Percentiles rank a stretch among this genome's conserved stretches.
Conservation (phyloP, 2,329 filamentous ascomycete species). For the Parascedosporium putredinis region DNA sequence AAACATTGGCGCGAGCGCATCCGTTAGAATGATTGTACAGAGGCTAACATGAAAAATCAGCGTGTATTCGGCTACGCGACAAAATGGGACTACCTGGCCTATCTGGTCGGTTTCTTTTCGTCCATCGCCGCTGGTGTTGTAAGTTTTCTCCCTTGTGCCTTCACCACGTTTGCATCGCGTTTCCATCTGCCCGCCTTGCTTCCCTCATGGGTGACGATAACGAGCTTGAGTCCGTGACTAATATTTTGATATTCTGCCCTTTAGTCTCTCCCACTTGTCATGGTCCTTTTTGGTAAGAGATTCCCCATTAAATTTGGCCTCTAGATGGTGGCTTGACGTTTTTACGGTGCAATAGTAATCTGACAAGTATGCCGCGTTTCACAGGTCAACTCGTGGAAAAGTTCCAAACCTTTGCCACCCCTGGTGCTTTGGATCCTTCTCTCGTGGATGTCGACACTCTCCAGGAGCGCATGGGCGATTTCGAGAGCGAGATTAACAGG, state of each 20-base stretch:
- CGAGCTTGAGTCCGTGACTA: neutral
- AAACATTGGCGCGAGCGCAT: too few relatives aligned
- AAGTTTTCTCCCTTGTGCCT: neutral
- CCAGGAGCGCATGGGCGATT: slow-evolving; percentile 24
- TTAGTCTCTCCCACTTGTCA: slow-evolving; percentile 46
- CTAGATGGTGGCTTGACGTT: slow-evolving; percentile 1
- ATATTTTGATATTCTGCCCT: too few relatives aligned
- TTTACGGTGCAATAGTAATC: neutral
- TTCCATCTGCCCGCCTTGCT: too few relatives aligned
- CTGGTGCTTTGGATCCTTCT: neutral
- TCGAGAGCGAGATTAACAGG: slow-evolving; percentile 19
- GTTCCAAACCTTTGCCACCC: slow-evolving; percentile 34
- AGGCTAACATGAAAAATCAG: slow-evolving; percentile 15
- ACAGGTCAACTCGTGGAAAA: slow-evolving; percentile 33
- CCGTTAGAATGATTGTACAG: too few relatives aligned
- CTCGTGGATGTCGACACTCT: neutral
- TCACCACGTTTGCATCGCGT: too few relatives aligned
- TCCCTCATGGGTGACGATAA: too few relatives aligned
- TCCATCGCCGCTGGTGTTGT: slow-evolving; percentile 38
- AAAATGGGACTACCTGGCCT: slow-evolving; percentile 39
- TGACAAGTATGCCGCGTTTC: slow-evolving; percentile 10
- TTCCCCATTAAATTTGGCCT: neutral
- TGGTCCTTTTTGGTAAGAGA: slow-evolving; percentile 42
- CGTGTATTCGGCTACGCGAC: slow-evolving; percentile 44
- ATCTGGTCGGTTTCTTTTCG: slow-evolving; percentile 34